Conservation (phyloP, 2,329 filamentous ascomycete genomes). For the Fusarium floridanum region DNA sequence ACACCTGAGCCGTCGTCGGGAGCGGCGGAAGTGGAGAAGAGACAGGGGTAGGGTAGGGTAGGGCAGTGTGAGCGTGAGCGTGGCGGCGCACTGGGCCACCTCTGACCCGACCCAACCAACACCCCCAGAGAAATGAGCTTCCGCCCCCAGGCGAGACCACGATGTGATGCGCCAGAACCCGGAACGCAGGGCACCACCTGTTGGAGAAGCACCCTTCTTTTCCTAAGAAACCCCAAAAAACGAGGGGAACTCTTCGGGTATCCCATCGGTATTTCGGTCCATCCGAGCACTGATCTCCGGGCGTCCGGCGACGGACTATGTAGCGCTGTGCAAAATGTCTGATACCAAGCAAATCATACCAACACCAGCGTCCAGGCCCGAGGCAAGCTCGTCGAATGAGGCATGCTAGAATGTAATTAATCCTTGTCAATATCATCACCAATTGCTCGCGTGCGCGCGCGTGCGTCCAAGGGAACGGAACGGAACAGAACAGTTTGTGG, state of each 20-base stretch:
- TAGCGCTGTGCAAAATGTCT: background rate
- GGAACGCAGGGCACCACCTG: background rate
- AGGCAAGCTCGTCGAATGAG: conserved; percentile 1
- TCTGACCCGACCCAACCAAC: background rate
- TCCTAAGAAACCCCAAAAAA: conserved; percentile 1
- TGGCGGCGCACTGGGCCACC: conserved; percentile 6
- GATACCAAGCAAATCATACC: background rate
- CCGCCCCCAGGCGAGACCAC: background rate
- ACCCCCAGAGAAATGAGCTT: conserved; percentile 21
- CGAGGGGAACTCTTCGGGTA: conserved; percentile 6
- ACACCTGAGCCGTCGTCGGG: too few species aligned
- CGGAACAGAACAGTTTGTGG: conserved; percentile 11
- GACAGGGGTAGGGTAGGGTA: too few species aligned
- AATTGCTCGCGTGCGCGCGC: conserved; percentile 9
- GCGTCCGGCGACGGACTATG: conserved; percentile 17
- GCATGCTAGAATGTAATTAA: background rate
- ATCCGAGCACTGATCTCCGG: conserved; percentile 21
- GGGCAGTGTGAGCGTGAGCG: background rate
- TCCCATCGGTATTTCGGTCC: conserved; percentile 6
- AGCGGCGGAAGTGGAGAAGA: too few species aligned
- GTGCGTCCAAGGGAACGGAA: background rate
- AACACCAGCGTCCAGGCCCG: background rate
- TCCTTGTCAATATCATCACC: conserved; percentile 28
- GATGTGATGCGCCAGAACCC: conserved; percentile 8
- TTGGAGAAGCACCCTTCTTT: conserved; percentile 18